phyloP scores from a whole-genome alignment of 257 asterid species.

The Striga asiatica region DNA sequence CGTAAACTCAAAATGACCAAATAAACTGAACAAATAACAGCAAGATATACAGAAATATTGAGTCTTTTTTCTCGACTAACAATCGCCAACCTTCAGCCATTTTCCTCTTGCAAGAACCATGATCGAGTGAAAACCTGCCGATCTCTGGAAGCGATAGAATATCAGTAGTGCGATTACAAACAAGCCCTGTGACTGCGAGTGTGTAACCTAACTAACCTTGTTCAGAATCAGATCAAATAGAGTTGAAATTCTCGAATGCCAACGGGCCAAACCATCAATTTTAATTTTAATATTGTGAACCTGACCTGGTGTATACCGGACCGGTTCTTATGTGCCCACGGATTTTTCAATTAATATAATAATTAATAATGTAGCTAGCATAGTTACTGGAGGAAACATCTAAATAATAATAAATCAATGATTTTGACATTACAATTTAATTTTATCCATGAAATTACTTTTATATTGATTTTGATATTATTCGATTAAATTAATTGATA shows the following conservation, averaged over 20 bases:
- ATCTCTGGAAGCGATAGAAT: not conserved
- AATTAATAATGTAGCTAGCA: too few species aligned
- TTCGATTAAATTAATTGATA: too few species aligned
- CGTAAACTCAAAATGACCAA: not conserved
- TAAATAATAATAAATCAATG: too few species aligned
- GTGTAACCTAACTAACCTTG: too few species aligned
- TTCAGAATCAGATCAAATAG: not conserved
- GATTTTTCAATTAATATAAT: too few species aligned
- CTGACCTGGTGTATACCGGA: too few species aligned
- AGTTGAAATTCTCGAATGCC: not conserved
- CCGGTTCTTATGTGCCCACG: too few species aligned
- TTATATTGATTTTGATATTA: too few species aligned
- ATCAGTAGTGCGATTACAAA: not conserved
- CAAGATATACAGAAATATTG: not conserved
- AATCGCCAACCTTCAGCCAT: slow-evolving; percentile 44
- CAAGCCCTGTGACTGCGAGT: not conserved
- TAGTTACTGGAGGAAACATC: too few species aligned
- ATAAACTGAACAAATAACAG: not conserved
- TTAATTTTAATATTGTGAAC: not conserved
- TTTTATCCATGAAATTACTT: too few species aligned
- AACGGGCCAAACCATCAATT: too few species aligned
- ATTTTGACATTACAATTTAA: too few species aligned
- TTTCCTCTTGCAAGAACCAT: slow-evolving; percentile 44
- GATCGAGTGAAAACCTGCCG: not conserved
- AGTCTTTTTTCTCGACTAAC: not conserved